Base-by-base conservation (phyloP, 176 grass and related monocot genomes). In the Dactylis glomerata region DNA sequence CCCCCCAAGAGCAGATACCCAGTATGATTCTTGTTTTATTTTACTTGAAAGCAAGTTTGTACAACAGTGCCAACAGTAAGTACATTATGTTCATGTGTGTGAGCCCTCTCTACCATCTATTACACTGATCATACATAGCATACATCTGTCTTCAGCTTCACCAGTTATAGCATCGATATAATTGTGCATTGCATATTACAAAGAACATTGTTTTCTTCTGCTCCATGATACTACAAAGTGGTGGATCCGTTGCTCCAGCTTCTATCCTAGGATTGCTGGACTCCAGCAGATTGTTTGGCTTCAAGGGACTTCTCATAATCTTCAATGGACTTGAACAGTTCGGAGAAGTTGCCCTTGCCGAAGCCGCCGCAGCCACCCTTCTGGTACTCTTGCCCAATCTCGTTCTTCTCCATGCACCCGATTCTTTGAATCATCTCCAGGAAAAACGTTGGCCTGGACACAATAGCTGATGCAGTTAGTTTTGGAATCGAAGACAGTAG, bases 391-490 rank as follows among this genome's bases (percentile, higher is more conserved):
- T 79, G 89, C 11, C 96, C 91, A 13, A 78, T 54, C 36, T 94
- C 62, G 11, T 92, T 88, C 83, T 96, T 99, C 86, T 92, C 81
- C 89, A 91, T 84, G 89, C 91, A 96, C 10, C 93, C 93, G 5
- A 96, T 83, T 83, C 96, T 95, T 76, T 95, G 91, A 16, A 96
- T 98, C 68, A 99, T 96, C 83, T 95, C 96, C 68, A 98, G 68
- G 75, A 98, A 98, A 28, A 95, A 83, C 19, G 96, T 98, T 79
- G 93, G 93, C 84, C 96, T 98, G 76, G 17, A 78, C 13, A n/a
- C 2, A 78, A 50, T 40, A 82, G 28, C 49, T 69, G 36, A 76
- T 79, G 22, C 28, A 68, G 23, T 88, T 83, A 83, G 78, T 58
- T 81, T 57, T 49, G 36, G 20, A 61, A 78, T 82, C 3, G 1